Evolutionary conservation across 2,329 filamentous ascomycete species (phyloP).

Genomic region (Daldinia sp.): DNA sequence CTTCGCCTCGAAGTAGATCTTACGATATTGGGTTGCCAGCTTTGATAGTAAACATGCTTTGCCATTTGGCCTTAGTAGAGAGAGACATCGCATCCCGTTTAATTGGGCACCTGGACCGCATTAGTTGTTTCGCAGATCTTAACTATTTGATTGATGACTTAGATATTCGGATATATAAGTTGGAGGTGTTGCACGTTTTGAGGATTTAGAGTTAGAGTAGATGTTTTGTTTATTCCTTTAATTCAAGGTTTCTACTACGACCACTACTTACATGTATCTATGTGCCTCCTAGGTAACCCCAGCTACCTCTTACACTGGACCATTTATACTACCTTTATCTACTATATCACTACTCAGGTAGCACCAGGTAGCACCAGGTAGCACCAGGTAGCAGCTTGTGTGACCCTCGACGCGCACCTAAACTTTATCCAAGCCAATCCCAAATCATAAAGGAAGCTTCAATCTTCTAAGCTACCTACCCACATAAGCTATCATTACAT

Average conservation of each 20-base stretch:
- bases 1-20: conserved; percentile 37
- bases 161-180: conserved; percentile 3
- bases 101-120: too few relatives aligned
- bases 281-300: too few relatives aligned
- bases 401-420: background rate
- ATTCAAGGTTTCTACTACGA: background rate
- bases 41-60: conserved; percentile 1
- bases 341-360: background rate
- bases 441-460: background rate
- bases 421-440: background rate
- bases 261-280: background rate
- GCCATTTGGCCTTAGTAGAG: background rate
- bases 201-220: background rate
- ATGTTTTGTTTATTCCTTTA: background rate
- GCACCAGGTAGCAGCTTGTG: background rate
- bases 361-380: too few relatives aligned
- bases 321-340: background rate
- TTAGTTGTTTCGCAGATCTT: background rate
- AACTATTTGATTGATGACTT: background rate
- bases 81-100: conserved; percentile 13
- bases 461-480: too few relatives aligned
- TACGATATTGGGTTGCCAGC: conserved; percentile 30
- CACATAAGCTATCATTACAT: background rate
- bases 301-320: too few relatives aligned
- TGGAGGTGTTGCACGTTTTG: background rate